Conservation (phyloP, 352 stramenopile species). For the Globisporangium iwayamae region DNA sequence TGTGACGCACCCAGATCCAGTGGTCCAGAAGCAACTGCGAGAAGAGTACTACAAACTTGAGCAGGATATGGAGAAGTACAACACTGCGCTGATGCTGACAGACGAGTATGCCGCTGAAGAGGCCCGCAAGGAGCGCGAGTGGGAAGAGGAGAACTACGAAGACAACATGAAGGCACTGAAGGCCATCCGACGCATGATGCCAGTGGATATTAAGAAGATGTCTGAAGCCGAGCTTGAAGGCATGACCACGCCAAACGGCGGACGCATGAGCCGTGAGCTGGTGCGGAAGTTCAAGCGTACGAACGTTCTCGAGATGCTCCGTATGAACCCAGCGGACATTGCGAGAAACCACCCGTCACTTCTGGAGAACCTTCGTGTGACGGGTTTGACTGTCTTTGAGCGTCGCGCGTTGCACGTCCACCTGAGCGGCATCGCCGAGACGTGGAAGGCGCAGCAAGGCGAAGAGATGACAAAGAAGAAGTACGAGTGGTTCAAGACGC, state of each 20-base stretch:
- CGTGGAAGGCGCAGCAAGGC: constrained; percentile 86
- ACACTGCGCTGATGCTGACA: constrained; percentile 88
- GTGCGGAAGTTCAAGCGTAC: constrained; percentile 92
- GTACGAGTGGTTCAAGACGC: constrained; percentile 90
- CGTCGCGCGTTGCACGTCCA: constrained; percentile 88
- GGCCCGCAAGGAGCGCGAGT: constrained; percentile 87
- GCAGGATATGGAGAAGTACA: constrained; percentile 94
- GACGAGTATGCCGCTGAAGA: constrained; percentile 91
- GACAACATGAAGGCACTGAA: constrained; percentile 87
- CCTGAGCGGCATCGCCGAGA: constrained; percentile 75
- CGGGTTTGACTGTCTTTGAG: constrained; percentile 88
- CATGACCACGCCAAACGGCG: constrained; percentile 65
- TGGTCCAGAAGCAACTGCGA: constrained; percentile 79
- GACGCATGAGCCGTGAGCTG: constrained; percentile 71
- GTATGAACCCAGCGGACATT: constrained; percentile 85
- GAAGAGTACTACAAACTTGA: constrained; percentile 93
- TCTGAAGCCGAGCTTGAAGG: constrained; percentile 83
- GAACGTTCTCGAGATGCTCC: constrained; percentile 89
- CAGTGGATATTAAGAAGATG: constrained; percentile 90
- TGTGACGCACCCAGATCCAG: constrained; percentile 78
- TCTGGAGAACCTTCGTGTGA: constrained; percentile 89
- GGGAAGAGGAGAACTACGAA: constrained; percentile 88
- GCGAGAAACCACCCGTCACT: constrained; percentile 86
- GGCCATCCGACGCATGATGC: constrained; percentile 89
- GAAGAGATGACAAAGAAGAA: constrained; percentile 93